Evolutionary conservation across 805 yeast genomes (phyloP).

Genomic region (Scheffersomyces ergatensis): DNA sequence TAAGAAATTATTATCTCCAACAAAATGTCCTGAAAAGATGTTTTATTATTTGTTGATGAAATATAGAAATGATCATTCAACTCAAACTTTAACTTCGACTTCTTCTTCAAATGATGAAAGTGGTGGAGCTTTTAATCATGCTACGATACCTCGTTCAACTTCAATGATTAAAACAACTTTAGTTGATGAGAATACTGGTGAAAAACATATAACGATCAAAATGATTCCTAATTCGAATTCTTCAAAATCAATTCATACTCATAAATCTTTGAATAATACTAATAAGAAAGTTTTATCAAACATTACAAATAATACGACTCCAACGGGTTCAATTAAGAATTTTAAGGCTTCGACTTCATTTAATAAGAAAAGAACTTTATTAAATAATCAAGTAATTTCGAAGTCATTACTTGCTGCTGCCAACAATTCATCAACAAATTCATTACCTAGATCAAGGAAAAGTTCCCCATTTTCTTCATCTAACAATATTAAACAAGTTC

Average conservation of each 20-base stretch:
- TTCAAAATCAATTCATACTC: constrained; percentile 14
- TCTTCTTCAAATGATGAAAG: constrained; percentile 18
- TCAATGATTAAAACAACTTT: constrained; percentile 42
- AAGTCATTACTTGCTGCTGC: constrained; percentile 12
- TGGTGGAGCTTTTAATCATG: constrained; percentile 19
- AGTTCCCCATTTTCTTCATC: constrained; percentile 4
- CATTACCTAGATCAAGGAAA: constrained; percentile 2
- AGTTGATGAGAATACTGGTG: constrained; percentile 24
- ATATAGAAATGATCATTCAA: constrained; percentile 66
- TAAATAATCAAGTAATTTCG: constrained; percentile 23
- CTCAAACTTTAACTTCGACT: constrained; percentile 6
- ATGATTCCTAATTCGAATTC: constrained; percentile 10
- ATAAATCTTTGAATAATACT: constrained; percentile 9
- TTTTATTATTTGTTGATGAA: constrained; percentile 73
- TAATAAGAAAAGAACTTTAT: constrained; percentile 29
- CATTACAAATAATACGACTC: constrained; percentile 22
- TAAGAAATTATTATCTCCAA: constrained; percentile 49
- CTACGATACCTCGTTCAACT: constrained; percentile 37
- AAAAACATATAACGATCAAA: constrained; percentile 19
- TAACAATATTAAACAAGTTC: constrained; percentile 11
- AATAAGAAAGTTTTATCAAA: constrained; percentile 20
- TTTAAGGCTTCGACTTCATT: constrained; percentile 40
- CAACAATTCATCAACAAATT: background rate
- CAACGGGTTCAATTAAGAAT: constrained; percentile 13
- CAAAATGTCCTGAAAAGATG: constrained; percentile 73